Evolutionary conservation across 2,329 filamentous ascomycete species (phyloP).

Genomic region (Fusarium beomiforme): DNA sequence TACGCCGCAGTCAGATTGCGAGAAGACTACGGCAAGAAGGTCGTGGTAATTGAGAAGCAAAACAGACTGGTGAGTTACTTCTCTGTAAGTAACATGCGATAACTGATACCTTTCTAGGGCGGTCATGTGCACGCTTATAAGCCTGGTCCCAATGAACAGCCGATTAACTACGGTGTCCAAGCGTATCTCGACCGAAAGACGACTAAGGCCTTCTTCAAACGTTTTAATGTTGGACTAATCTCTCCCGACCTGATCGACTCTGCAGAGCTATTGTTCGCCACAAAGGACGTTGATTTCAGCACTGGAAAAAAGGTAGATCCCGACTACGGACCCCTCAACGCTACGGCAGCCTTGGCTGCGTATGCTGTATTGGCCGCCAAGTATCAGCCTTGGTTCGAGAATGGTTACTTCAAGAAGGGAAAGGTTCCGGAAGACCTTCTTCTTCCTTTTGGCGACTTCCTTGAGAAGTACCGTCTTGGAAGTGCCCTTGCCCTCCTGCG

Average conservation of each 20-base stretch:
- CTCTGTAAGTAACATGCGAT: rapidly evolving
- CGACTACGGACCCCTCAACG: slow-evolving; percentile 12
- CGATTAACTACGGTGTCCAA: slow-evolving; percentile 29
- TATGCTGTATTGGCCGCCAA: slow-evolving; percentile 9
- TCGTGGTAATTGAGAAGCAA: slow-evolving; percentile 34
- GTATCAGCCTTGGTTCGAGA: slow-evolving; percentile 29
- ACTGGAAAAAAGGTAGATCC: slow-evolving; percentile 14
- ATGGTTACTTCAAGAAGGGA: slow-evolving; percentile 24
- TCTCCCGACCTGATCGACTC: neutral
- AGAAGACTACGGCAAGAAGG: slow-evolving; percentile 23
- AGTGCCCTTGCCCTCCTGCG: slow-evolving; percentile 5
- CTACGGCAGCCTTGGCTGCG: neutral
- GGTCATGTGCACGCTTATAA: slow-evolving; percentile 30
- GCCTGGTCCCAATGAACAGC: neutral
- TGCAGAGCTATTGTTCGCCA: neutral
- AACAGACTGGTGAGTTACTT: neutral
- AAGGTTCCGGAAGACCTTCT: slow-evolving; percentile 11
- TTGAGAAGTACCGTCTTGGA: slow-evolving; percentile 3
- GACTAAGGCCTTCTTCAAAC: slow-evolving; percentile 19
- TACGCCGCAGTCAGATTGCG: slow-evolving; percentile 35
- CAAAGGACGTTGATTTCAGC: slow-evolving; percentile 15
- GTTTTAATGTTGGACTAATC: slow-evolving; percentile 21
- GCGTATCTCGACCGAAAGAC: slow-evolving; percentile 21
- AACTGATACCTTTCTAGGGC: slow-evolving; percentile 3
- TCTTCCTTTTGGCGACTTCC: slow-evolving; percentile 21